phyloP scores from a whole-genome alignment of 192 early-diverging fungal species.

The Coemansia sp. region DNA sequence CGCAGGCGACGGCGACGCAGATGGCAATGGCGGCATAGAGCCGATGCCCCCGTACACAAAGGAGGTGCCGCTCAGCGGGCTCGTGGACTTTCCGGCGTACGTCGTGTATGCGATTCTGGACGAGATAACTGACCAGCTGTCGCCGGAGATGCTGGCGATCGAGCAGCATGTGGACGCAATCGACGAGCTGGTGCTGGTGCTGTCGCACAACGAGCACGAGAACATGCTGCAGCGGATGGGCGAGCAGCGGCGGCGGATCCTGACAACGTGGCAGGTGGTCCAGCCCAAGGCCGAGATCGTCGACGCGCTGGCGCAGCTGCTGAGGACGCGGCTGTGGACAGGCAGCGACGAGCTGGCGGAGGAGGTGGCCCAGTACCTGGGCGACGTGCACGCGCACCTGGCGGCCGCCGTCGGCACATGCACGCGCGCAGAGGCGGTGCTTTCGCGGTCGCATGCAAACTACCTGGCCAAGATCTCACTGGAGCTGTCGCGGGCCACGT shows the following conservation, averaged over 20 bases:
- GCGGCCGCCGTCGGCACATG: slow-evolving; percentile 33
- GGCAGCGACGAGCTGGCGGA: slow-evolving; percentile 15
- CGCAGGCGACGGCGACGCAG: background rate
- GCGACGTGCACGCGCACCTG: slow-evolving; percentile 49
- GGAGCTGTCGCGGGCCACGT: slow-evolving; percentile 56
- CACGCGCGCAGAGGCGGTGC: slow-evolving; percentile 59
- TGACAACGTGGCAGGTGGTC: slow-evolving; percentile 61
- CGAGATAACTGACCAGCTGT: slow-evolving; percentile 86
- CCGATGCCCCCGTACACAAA: background rate
- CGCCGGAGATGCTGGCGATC: slow-evolving; percentile 76
- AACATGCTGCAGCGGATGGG: slow-evolving; percentile 73
- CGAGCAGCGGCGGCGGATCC: slow-evolving; percentile 68
- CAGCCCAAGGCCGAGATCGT: slow-evolving; percentile 71
- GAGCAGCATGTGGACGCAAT: slow-evolving; percentile 94
- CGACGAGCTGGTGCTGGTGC: slow-evolving; percentile 87
- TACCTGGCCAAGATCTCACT: slow-evolving; percentile 74
- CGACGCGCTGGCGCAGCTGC: slow-evolving; percentile 59
- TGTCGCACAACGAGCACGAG: slow-evolving; percentile 80
- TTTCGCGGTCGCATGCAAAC: slow-evolving; percentile 67
- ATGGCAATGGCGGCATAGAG: background rate
- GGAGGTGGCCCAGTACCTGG: slow-evolving; percentile 48
- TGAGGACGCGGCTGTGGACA: background rate
- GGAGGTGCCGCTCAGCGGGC: slow-evolving; percentile 17
- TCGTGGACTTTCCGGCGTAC: slow-evolving; percentile 67
- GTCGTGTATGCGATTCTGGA: slow-evolving; percentile 92